Base-by-base conservation (phyloP, 768 basidiomycete genomes). In the Hericium coralloides region DNA sequence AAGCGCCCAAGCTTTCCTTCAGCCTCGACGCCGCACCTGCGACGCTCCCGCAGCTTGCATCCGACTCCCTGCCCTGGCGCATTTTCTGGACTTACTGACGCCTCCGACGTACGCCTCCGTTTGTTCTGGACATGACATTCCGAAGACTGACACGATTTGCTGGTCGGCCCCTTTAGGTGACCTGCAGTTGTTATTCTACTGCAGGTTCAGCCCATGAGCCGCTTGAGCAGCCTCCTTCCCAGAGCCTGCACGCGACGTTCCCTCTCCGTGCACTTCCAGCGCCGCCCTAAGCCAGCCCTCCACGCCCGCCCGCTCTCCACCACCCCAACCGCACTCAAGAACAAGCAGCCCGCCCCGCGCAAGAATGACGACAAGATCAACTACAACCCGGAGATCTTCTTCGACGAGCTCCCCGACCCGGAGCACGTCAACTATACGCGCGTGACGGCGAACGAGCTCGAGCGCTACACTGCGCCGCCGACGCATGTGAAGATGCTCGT, bases 401-500 rank as follows among this genome's bases (percentile, higher is more conserved):
- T 89, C 66, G 74, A 78, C 38, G 71, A 74, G 20, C 65, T 64
- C 20, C 72, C 76, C 15, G 67, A 72, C 43, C 74, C 77, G 37
- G 76, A 80, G 52, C 73, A 79, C 51, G 69, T 74, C 58, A 69
- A 62, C 62, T 82, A 70, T 75, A 79, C 70, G 63, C 74, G 79
- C 26, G 83, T 94, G 59, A 84, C 85, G 9, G 87, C 92, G 20
- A 84, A 85, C 62, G 78, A 84, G 56, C 70, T 94, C 58, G 83
- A 84, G 62, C 69, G 67, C 56, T 70, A 72, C 53, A 72, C 68
- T 8, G 68, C 71, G 38, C 92, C 91, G 7, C 95, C 94, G 2
- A 80, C 73, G 48, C 76, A 82, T 54, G 94, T 95, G 56, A 92
- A 89, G 70, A 95, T 98, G 92, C 84, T 98, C 38, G 85, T 87